A percentile compares a stretch with the other conserved stretches of the same genome.
Evolutionary conservation across 805 yeast species (phyloP).

Genomic region (Pichia eremophila): DNA sequence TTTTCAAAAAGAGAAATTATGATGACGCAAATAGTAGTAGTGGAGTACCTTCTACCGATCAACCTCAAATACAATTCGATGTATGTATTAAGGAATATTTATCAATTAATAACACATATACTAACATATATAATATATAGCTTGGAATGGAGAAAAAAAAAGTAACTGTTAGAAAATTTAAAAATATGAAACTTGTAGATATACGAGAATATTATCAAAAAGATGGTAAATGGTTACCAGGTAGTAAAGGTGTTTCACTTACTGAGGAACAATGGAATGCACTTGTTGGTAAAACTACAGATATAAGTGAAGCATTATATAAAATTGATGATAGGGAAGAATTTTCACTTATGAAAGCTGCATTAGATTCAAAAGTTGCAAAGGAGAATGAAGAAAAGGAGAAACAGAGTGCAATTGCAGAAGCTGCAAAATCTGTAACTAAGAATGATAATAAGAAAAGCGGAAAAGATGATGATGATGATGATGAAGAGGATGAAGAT

Average conservation of each 20-base stretch:
- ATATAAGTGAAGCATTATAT: constrained; percentile 42
- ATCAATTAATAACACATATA: neutral
- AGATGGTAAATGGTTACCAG: constrained; percentile 58
- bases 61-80: constrained; percentile 9
- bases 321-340: constrained; percentile 22
- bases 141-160: constrained; percentile 44
- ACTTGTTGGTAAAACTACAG: constrained; percentile 36
- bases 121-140: neutral
- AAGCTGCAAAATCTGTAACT: neutral
- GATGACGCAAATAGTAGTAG: neutral
- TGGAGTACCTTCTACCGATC: neutral
- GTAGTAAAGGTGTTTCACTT: constrained; percentile 64
- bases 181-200: constrained; percentile 60
- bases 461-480: neutral
- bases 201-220: constrained; percentile 74
- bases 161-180: constrained; percentile 65
- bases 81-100: neutral
- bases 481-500: constrained; percentile 14
- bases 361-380: neutral
- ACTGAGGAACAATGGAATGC: constrained; percentile 47
- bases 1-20: constrained; percentile 1
- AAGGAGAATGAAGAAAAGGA: neutral
- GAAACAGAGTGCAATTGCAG: neutral
- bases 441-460: neutral
- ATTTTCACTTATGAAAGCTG: constrained; percentile 12